Evolutionary conservation across 768 basidiomycete species (phyloP), one percentile per base, ranked within the genome.

Genomic region (Chiua virens): DNA sequence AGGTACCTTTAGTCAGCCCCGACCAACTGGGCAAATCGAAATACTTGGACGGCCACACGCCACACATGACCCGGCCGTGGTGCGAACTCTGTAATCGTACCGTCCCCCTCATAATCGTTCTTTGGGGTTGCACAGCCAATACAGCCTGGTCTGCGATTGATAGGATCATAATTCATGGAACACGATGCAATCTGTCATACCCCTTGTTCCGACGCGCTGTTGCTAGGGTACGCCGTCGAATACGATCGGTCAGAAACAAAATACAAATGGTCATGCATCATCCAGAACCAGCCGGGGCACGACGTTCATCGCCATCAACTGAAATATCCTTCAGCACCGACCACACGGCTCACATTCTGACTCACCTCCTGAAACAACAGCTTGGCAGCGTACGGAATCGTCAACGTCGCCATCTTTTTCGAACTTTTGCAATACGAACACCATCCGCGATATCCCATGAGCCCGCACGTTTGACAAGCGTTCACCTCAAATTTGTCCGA

Each of bases 401-500:
- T 95, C 56, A 99, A 75, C 64, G 92, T 90, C 40, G 93, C 91
- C 82, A 99, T 90, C 66, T 88, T 87, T 73, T 98, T 97, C 41
- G 92, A 94, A 61, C 89, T 93, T 76, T 97, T 96, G 83, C 96
- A 98, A 62, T 92, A 92, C n/a, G 91, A 82, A 69, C 95, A 98
- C 93, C 94, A 98, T 51, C 92, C 91, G 63, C 89, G 85, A 67
- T 92, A 91, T 4, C 95, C 97, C 81, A 98, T 87, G 58, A 98
- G 73, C 8, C 97, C 97, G 68, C 97, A 99, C 50, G 87, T 82
- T 60, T 93, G 81, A 66, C 97, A 99, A 13, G 95, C 95, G 61
- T 96, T 91, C 46, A 97, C 92, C 69, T 97, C 92, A 64, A 98
- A 99, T 63, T 92, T 92, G 73, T 99, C 97, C 21, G 94, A 97